A percentile compares a stretch with the other conserved stretches of the same genome.
Evolutionary conservation across 2,329 filamentous ascomycete species (phyloP).

Genomic region (Delphinella strobiligena): DNA sequence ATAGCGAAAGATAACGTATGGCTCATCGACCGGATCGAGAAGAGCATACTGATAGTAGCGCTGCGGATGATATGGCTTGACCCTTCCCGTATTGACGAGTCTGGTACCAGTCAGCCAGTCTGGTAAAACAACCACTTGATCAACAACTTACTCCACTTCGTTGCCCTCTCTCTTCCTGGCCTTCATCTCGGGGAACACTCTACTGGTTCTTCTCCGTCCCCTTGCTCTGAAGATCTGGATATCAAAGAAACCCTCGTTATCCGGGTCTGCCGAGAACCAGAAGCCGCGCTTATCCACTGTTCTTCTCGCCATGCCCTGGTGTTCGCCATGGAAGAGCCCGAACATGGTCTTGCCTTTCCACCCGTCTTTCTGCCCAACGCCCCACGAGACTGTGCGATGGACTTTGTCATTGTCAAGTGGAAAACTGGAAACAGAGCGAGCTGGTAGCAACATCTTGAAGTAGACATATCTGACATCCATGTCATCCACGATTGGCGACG

Average conservation of each 20-base stretch:
- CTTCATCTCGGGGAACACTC: conserved; percentile 12
- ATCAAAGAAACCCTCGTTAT: conserved; percentile 24
- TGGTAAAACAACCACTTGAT: neutral
- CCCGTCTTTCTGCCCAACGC: conserved; percentile 27
- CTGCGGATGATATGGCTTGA: conserved; percentile 27
- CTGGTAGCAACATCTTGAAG: conserved; percentile 1
- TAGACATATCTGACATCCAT: neutral
- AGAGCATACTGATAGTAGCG: conserved; percentile 38
- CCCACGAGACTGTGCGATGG: conserved; percentile 30
- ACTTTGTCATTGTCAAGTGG: conserved; percentile 30
- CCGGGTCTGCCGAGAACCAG: conserved; percentile 20
- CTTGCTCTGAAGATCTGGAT: conserved; percentile 29
- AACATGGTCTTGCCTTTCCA: conserved; percentile 35
- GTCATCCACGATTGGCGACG: neutral
- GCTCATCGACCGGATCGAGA: conserved; percentile 35
- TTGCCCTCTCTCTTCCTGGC: conserved; percentile 1
- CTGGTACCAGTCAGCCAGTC: no score
- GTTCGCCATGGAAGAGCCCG: conserved; percentile 25
- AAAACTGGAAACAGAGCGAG: conserved; percentile 36
- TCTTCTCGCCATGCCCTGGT: conserved; percentile 17
- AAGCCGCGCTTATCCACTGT: conserved; percentile 30
- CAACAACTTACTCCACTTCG: conserved; percentile 20
- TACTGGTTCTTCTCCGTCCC: conserved; percentile 25
- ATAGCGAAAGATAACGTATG: conserved; percentile 34
- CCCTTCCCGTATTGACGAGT: conserved; percentile 24